Evolutionary conservation across 1,139 yeast genomes (phyloP).

Genomic region (Pichia sp.): DNA sequence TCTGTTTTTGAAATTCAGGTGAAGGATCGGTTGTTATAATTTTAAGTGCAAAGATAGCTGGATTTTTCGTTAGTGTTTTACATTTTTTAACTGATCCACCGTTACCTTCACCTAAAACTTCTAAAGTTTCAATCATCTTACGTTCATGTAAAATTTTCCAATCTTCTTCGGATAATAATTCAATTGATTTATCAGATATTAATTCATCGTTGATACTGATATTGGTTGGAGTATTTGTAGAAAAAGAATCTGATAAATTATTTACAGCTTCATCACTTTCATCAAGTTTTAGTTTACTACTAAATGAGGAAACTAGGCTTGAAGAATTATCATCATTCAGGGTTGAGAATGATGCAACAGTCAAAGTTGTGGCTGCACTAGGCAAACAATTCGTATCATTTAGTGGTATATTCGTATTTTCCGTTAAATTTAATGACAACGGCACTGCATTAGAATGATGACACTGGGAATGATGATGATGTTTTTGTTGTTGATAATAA

Average conservation of each 20-base stretch:
- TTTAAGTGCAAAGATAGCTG: constrained; percentile 73
- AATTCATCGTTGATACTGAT: background rate
- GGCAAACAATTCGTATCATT: constrained; percentile 10
- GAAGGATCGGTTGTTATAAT: constrained; percentile 80
- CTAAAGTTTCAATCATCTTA: constrained; percentile 55
- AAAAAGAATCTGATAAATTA: constrained; percentile 6
- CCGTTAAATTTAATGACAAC: constrained; percentile 1
- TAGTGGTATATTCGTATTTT: background rate
- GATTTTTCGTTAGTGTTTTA: constrained; percentile 43
- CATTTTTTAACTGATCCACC: constrained; percentile 91
- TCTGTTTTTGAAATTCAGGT: constrained; percentile 74
- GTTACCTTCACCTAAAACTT: constrained; percentile 84
- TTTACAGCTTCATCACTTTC: constrained; percentile 2
- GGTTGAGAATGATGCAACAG: constrained; percentile 12
- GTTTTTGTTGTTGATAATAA: too few species aligned
- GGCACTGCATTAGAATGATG: too few species aligned
- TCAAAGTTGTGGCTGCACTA: constrained; percentile 16
- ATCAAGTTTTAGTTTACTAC: constrained; percentile 3
- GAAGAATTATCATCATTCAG: constrained; percentile 10
- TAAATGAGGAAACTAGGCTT: constrained; percentile 7
- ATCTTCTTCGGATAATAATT: constrained; percentile 55
- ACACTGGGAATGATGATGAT: too few species aligned
- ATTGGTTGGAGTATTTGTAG: constrained; percentile 6
- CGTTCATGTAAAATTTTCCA: constrained; percentile 65
- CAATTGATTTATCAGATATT: constrained; percentile 12